phyloP scores from a whole-genome alignment of 352 stramenopile species.

The Globisporangium alternatum region DNA sequence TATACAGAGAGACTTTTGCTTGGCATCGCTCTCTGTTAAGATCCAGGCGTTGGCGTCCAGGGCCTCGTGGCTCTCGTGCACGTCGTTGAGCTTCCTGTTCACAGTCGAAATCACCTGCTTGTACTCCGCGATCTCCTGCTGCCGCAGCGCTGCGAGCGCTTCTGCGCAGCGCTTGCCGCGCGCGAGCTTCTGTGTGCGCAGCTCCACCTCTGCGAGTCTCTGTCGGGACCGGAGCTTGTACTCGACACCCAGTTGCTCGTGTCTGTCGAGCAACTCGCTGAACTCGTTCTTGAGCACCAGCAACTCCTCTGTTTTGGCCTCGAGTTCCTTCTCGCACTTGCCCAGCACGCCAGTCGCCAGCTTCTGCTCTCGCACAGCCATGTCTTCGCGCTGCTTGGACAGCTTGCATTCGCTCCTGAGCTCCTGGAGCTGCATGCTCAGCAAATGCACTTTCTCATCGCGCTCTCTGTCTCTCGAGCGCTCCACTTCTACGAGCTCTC shows the following conservation, averaged over 20 bases:
- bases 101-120: conserved; percentile 63
- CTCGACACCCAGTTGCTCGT: conserved; percentile 34
- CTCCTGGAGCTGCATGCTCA: conserved; percentile 41
- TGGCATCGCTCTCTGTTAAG: conserved; percentile 8
- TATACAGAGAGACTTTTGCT: conserved; percentile 54
- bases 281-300: conserved; percentile 63
- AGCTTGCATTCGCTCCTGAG: conserved; percentile 36
- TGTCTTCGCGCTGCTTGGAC: conserved; percentile 45
- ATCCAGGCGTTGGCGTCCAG: conserved; percentile 29
- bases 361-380: conserved; percentile 42
- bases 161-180: conserved; percentile 44
- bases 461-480: conserved; percentile 32
- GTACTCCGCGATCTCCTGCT: conserved; percentile 55
- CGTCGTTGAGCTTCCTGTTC: conserved; percentile 55
- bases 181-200: conserved; percentile 35
- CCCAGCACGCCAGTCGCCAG: conserved; percentile 27
- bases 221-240: conserved; percentile 40
- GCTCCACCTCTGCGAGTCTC: conserved; percentile 33
- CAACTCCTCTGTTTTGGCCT: conserved; percentile 43
- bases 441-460: conserved; percentile 29
- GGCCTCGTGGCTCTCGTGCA: conserved; percentile 33
- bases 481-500: conserved; percentile 36
- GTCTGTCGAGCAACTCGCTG: conserved; percentile 54
- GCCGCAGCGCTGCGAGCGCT: conserved; percentile 46
- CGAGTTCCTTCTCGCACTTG: conserved; percentile 35